Percentiles rank a stretch among this genome's conserved stretches.
Evolutionary conservation across 139 green algal genomes (phyloP).

Genomic region (Chlamydomonas incerta): DNA sequence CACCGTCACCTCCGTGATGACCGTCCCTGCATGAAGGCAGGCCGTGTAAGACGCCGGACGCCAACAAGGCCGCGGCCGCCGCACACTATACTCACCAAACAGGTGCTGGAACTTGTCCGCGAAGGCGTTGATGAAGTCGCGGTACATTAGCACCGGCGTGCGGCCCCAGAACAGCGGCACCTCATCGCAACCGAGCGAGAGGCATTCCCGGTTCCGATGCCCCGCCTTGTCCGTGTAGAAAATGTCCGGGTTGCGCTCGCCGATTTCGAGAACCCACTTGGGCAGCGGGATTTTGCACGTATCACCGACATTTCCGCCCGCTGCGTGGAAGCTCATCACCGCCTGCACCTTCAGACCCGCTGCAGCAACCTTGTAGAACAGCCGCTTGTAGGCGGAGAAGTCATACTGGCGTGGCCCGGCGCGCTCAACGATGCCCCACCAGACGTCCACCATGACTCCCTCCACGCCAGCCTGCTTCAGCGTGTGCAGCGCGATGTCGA

Average conservation of each 20-base stretch:
- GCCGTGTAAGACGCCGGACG: background rate
- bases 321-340: constrained; percentile 95
- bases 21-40: constrained; percentile 51
- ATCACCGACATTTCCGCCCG: constrained; percentile 93
- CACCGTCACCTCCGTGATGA: constrained; percentile 94
- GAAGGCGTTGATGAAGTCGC: constrained; percentile 95
- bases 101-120: constrained; percentile 77
- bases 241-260: constrained; percentile 91
- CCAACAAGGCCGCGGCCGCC: background rate
- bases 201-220: constrained; percentile 92
- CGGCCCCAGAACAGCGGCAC: constrained; percentile 85
- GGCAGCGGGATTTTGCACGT: constrained; percentile 95
- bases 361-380: constrained; percentile 69
- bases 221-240: constrained; percentile 95
- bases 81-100: constrained; percentile 54
- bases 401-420: constrained; percentile 83
- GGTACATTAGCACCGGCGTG: constrained; percentile 93
- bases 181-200: constrained; percentile 93
- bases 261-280: constrained; percentile 94
- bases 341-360: constrained; percentile 80
- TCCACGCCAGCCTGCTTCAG: constrained; percentile 90
- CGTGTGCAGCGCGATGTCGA: constrained; percentile 86
- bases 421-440: constrained; percentile 91
- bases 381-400: constrained; percentile 85
- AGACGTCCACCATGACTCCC: constrained; percentile 95